Evolutionary conservation across 495 filamentous ascomycete species (phyloP).

Genomic region (Neurospora sp.): DNA sequence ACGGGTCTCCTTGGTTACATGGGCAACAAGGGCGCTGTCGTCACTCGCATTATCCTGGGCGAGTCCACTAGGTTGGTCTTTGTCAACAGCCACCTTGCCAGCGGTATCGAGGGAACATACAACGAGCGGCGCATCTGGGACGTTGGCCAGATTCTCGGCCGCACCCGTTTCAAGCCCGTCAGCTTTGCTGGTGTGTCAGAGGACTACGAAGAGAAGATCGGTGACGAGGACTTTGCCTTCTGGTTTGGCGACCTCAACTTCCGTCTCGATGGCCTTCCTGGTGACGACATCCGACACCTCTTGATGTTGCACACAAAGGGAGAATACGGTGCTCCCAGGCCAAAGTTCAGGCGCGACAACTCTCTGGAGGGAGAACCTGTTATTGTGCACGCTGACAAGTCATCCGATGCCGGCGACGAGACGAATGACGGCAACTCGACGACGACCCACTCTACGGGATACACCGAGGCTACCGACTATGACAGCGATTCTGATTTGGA

Average conservation of each 20-base stretch:
- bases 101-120: constrained; percentile 65
- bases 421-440: constrained; percentile 15
- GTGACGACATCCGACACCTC: constrained; percentile 78
- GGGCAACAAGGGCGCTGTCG: constrained; percentile 91
- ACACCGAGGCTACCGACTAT: constrained; percentile 9
- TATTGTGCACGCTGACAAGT: constrained; percentile 19
- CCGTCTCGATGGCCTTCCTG: constrained; percentile 76
- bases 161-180: constrained; percentile 67
- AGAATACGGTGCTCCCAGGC: constrained; percentile 52
- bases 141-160: constrained; percentile 59
- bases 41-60: constrained; percentile 72
- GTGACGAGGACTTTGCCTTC: constrained; percentile 84
- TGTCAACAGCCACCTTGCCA: constrained; percentile 82
- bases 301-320: constrained; percentile 73
- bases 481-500: constrained; percentile 25
- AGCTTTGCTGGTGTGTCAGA: constrained; percentile 45
- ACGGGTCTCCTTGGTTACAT: constrained; percentile 86
- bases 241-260: constrained; percentile 99
- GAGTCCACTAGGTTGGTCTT: constrained; percentile 85
- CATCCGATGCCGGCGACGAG: constrained; percentile 23
- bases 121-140: constrained; percentile 89
- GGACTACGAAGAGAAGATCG: constrained; percentile 56
- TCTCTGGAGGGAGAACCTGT: constrained; percentile 34
- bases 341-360: constrained; percentile 18
- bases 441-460: not conserved